Evolutionary conservation across 495 filamentous ascomycete species (phyloP).

Genomic region (Xylaria castorea): DNA sequence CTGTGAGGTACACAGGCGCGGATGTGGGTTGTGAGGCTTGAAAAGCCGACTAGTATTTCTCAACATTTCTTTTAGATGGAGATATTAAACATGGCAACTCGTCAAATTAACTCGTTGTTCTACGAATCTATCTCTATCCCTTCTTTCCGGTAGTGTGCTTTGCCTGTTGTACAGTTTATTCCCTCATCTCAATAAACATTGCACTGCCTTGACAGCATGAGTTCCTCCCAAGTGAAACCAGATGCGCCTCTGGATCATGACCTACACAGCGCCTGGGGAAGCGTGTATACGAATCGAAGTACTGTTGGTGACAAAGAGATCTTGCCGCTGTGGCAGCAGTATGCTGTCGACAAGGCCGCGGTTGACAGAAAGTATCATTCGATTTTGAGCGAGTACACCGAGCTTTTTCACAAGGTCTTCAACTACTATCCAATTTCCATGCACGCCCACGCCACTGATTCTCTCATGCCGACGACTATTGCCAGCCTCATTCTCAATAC

Average conservation of each 20-base stretch:
- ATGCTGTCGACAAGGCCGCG: constrained; percentile 17
- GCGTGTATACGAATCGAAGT: constrained; percentile 26
- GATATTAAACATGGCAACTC: neutral
- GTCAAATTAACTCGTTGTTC: neutral
- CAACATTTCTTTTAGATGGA: neutral
- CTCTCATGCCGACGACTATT: constrained; percentile 19
- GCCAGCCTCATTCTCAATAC: constrained; percentile 23
- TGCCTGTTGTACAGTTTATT: neutral
- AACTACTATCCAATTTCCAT: constrained; percentile 29
- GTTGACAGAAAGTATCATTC: constrained; percentile 28
- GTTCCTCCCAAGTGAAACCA: neutral
- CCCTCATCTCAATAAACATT: neutral
- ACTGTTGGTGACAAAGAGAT: constrained; percentile 25
- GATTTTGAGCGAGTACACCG: constrained; percentile 25
- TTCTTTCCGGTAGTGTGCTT: neutral
- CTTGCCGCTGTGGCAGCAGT: constrained; percentile 23
- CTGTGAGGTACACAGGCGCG: neutral
- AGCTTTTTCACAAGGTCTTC: constrained; percentile 24
- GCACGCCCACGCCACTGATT: constrained; percentile 28
- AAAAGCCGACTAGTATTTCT: neutral
- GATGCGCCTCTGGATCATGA: constrained; percentile 24
- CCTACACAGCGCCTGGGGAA: constrained; percentile 28
- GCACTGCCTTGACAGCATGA: neutral
- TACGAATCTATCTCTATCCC: neutral
- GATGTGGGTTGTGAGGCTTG: neutral